phyloP scores from a whole-genome alignment of 2,329 filamentous ascomycete genomes.

The Cercospora zeae-maydis region DNA sequence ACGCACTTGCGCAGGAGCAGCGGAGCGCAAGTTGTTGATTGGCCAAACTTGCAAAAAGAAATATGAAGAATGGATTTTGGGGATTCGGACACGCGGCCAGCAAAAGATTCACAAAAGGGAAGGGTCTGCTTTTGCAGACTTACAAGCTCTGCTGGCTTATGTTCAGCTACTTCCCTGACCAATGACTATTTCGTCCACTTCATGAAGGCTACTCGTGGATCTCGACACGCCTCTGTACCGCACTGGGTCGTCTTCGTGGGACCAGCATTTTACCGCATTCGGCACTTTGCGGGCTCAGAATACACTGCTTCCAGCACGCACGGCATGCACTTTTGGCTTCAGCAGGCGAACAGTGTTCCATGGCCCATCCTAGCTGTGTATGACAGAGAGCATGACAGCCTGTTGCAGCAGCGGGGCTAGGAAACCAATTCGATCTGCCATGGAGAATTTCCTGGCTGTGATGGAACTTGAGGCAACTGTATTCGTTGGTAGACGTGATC shows the following conservation, averaged over 20 bases:
- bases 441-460: too few relatives aligned
- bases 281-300: too few relatives aligned
- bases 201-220: not conserved
- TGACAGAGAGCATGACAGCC: too few relatives aligned
- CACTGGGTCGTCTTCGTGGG: not conserved
- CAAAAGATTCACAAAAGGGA: not conserved
- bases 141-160: too few relatives aligned
- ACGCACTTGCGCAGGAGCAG: not conserved
- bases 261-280: not conserved
- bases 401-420: too few relatives aligned
- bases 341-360: too few relatives aligned
- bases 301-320: too few relatives aligned
- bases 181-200: not conserved
- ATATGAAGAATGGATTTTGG: not conserved
- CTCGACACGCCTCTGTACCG: not conserved
- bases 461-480: too few relatives aligned
- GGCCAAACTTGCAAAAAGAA: not conserved
- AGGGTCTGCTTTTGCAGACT: not conserved
- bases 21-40: not conserved
- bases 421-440: too few relatives aligned
- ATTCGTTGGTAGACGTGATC: too few relatives aligned
- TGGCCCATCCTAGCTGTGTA: too few relatives aligned
- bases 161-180: slow-evolving; percentile 1
- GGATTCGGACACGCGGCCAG: not conserved
- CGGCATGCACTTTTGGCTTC: too few relatives aligned